Percentiles rank a stretch among this genome's conserved stretches.
phyloP scores from a whole-genome alignment of 768 basidiomycete genomes.

The Tricholoma matsutake region DNA sequence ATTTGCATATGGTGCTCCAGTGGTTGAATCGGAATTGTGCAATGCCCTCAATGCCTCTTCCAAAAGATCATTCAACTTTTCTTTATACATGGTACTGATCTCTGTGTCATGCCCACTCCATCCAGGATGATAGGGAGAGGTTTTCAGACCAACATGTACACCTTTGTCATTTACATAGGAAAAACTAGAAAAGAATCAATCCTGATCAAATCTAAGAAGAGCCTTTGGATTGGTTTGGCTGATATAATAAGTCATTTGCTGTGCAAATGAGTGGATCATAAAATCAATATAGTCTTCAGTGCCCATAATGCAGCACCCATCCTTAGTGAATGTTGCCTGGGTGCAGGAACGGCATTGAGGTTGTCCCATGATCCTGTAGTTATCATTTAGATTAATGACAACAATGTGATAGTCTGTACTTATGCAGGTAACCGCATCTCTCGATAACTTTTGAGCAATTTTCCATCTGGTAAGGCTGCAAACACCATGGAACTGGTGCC shows the following conservation, averaged over 20 bases:
- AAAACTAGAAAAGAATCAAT: neutral
- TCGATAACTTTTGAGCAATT: neutral
- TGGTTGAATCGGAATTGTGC: neutral
- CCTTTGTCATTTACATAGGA: neutral
- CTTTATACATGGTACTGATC: neutral
- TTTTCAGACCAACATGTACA: neutral
- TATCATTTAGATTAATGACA: neutral
- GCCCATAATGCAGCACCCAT: neutral
- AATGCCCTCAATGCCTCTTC: neutral
- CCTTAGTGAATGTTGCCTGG: neutral
- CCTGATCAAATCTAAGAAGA: neutral
- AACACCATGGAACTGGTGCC: neutral
- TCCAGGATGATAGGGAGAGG: neutral
- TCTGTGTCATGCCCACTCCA: neutral
- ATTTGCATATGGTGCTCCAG: neutral
- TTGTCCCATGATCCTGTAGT: neutral
- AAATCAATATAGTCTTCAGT: neutral
- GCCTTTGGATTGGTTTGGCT: neutral
- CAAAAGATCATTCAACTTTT: neutral
- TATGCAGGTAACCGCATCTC: neutral
- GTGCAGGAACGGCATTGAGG: neutral
- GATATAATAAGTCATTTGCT: constrained; percentile 1
- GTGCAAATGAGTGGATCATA: neutral
- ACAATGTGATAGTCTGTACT: neutral
- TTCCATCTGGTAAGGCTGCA: neutral